Conservation (phyloP, 176 grass and related monocot species). For the Tillandsia fasciculata region DNA sequence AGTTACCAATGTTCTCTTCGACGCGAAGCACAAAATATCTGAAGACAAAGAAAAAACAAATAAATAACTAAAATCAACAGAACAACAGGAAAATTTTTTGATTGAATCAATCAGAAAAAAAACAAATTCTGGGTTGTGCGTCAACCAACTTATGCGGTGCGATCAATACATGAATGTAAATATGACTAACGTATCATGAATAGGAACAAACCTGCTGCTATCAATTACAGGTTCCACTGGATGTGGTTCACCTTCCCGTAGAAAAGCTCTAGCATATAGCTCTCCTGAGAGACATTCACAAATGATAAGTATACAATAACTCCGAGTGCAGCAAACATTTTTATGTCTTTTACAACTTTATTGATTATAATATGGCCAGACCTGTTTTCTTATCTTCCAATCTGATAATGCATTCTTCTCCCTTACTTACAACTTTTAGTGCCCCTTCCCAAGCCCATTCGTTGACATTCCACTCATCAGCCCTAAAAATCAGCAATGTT, state of each 20-base stretch:
- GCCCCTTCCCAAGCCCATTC: constrained; percentile 96
- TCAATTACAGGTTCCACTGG: constrained; percentile 93
- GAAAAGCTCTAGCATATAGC: constrained; percentile 85
- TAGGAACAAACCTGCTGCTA: constrained; percentile 60
- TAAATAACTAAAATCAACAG: neutral
- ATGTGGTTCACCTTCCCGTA: constrained; percentile 77
- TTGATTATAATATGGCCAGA: constrained; percentile 13
- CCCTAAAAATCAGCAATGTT: constrained; percentile 33
- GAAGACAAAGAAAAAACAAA: constrained; percentile 17
- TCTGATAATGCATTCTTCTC: constrained; percentile 85
- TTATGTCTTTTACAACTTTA: neutral
- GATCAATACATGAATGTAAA: constrained; percentile 5
- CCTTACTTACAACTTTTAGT: constrained; percentile 90
- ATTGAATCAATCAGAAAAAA: neutral
- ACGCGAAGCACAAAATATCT: constrained; percentile 93
- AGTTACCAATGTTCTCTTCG: constrained; percentile 87
- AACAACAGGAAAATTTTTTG: neutral
- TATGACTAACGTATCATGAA: neutral
- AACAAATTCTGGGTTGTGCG: neutral
- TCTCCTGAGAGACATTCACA: constrained; percentile 43
- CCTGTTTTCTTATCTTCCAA: constrained; percentile 87
- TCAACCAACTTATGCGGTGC: neutral
- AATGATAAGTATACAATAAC: constrained; percentile 18
- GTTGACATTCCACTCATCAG: constrained; percentile 98
- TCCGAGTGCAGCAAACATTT: neutral